Conservation (phyloP, 2,329 filamentous ascomycete genomes). For the Monascus ruber region DNA sequence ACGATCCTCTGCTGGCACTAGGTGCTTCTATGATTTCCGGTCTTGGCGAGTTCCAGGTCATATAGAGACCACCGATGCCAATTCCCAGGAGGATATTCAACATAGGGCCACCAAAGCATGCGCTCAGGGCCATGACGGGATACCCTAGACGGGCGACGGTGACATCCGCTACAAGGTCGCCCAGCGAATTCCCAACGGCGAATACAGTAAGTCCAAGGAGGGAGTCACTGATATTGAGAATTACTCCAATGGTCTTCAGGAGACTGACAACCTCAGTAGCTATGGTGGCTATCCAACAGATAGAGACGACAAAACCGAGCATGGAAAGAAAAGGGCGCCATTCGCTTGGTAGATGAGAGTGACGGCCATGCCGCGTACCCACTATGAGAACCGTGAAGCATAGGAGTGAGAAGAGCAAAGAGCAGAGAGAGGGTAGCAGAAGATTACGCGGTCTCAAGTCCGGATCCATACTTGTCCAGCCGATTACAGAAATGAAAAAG, state of each 20-base stretch:
- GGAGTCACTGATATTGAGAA: constrained; percentile 86
- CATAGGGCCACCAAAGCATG: constrained; percentile 97
- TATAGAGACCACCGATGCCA: constrained; percentile 79
- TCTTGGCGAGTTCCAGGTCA: constrained; percentile 52
- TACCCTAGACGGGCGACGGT: constrained; percentile 88
- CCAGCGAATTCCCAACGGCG: constrained; percentile 88
- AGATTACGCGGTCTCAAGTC: constrained; percentile 43
- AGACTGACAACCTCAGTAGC: constrained; percentile 92
- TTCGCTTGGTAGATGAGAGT: constrained; percentile 49
- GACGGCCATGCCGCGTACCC: constrained; percentile 43
- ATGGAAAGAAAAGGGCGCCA: constrained; percentile 75
- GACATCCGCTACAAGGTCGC: constrained; percentile 87
- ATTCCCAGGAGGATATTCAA: constrained; percentile 93
- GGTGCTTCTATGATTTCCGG: constrained; percentile 4
- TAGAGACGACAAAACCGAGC: constrained; percentile 78
- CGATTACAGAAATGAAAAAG: constrained; percentile 64
- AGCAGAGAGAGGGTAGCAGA: constrained; percentile 47
- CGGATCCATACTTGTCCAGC: constrained; percentile 50
- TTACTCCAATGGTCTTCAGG: constrained; percentile 83
- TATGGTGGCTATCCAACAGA: constrained; percentile 93
- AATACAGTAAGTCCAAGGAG: constrained; percentile 92
- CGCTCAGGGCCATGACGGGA: constrained; percentile 88
- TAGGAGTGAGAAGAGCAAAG: constrained; percentile 57
- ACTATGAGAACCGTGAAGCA: constrained; percentile 55
- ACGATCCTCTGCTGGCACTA: constrained; percentile 41